phyloP scores from a whole-genome alignment of 2,329 filamentous ascomycete species.

The Penicillium decumbens region DNA sequence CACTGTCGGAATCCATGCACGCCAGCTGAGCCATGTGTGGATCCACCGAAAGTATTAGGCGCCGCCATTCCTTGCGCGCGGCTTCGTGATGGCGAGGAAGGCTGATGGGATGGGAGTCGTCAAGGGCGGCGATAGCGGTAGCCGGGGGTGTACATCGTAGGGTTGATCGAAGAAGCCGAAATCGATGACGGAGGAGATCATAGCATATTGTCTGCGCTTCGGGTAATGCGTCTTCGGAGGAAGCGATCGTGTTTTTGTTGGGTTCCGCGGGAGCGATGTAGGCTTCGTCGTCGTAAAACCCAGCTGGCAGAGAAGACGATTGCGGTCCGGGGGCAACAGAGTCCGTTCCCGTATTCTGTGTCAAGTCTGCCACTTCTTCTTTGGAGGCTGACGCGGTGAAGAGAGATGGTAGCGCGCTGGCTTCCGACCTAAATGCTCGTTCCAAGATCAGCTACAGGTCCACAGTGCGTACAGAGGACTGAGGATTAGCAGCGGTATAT shows the following conservation, averaged over 20 bases:
- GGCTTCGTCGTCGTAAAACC: slow-evolving; percentile 72
- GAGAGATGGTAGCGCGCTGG: slow-evolving; percentile 66
- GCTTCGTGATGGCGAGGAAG: slow-evolving; percentile 53
- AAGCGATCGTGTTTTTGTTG: slow-evolving; percentile 38
- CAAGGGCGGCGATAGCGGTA: slow-evolving; percentile 52
- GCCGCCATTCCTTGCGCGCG: slow-evolving; percentile 55
- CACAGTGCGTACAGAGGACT: neutral
- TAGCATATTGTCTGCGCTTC: slow-evolving; percentile 64
- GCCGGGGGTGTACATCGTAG: slow-evolving; percentile 56
- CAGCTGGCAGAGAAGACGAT: slow-evolving; percentile 51
- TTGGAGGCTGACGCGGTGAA: slow-evolving; percentile 57
- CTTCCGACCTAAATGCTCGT: slow-evolving; percentile 60
- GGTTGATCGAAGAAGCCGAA: slow-evolving; percentile 58
- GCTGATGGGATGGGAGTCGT: slow-evolving; percentile 48
- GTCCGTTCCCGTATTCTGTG: neutral
- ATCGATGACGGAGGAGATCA: slow-evolving; percentile 60
- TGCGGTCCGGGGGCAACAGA: slow-evolving; percentile 27
- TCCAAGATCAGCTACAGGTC: slow-evolving; percentile 9
- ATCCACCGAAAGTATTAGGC: slow-evolving; percentile 35
- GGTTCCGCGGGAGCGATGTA: slow-evolving; percentile 61
- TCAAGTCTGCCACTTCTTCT: neutral
- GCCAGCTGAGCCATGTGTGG: slow-evolving; percentile 50
- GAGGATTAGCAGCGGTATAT: slow-evolving; percentile 22
- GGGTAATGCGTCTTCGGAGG: slow-evolving; percentile 30
- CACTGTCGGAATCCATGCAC: slow-evolving; percentile 56